phyloP scores from a whole-genome alignment of 805 yeast genomes.

The Metschnikowia colocasiae region DNA sequence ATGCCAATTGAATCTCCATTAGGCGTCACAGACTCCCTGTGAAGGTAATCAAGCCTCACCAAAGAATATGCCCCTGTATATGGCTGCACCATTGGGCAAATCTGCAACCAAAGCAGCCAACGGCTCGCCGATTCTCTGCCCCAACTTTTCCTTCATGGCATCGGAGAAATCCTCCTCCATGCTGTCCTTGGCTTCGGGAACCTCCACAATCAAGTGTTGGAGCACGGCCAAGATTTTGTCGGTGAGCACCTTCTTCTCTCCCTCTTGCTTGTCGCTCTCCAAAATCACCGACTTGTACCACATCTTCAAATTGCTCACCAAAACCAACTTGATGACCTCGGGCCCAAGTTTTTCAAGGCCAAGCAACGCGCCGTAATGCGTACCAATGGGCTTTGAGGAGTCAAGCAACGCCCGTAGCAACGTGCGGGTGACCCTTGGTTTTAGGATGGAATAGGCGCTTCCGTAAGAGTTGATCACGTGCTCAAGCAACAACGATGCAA shows the following conservation, averaged over 20 bases:
- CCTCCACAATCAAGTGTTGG: conserved; percentile 40
- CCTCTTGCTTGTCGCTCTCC: conserved; percentile 34
- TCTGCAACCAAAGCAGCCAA: conserved; percentile 49
- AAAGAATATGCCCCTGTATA: conserved; percentile 66
- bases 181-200: conserved; percentile 23
- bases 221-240: conserved; percentile 53
- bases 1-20: not conserved
- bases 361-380: conserved; percentile 86
- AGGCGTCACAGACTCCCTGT: no score
- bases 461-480: conserved; percentile 79
- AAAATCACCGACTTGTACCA: conserved; percentile 68
- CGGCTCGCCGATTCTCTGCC: conserved; percentile 57
- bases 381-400: conserved; percentile 76
- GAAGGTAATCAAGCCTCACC: conserved; percentile 45
- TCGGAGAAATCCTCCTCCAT: conserved; percentile 34
- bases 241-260: conserved; percentile 47
- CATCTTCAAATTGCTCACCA: conserved; percentile 77
- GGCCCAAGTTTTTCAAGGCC: conserved; percentile 83
- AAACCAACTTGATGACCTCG: conserved; percentile 79
- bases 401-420: conserved; percentile 86
- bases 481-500: conserved; percentile 78
- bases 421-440: conserved; percentile 92
- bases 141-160: conserved; percentile 40
- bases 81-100: conserved; percentile 45
- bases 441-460: conserved; percentile 79